Evolutionary conservation across 73 alveolate genomes (phyloP), one percentile per base, ranked within the genome.

Genomic region (Urostyla sp.): DNA sequence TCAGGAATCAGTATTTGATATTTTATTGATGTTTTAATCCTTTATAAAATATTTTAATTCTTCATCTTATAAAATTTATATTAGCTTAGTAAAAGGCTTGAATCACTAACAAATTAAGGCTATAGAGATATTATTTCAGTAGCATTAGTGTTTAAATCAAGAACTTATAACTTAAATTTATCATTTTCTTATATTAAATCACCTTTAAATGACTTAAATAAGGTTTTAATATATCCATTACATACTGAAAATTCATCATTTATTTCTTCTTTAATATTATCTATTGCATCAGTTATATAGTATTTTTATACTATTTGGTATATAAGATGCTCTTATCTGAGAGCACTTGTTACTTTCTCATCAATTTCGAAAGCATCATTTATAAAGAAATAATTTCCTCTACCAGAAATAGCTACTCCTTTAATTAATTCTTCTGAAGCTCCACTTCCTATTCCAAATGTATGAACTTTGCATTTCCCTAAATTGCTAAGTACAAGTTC

Each of bases 381-480:
- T 31, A 73, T 73, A 48, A 73, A 73, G 35, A 26, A n/a, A 35
- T 31, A 45, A 32, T 72, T 43, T 0, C 95, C 95, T 16, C 52
- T 32, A 0, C 95, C 95, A 4, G 58, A 86, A 1, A 20, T 38
- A 5, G 95, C 95, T 0, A 38, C 2, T n/a, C 51, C 83, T 36
- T 80, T 51, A 21, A 80, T 59, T 27, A 87, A 53, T 21, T 80
- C 69, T 0, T 53, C 60, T 21, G 77, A 31, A 4, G 73, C 95
- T 15, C 95, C 91, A 0, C 59, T 53, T 11, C 95, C 95, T 7
- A 87, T 59, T 0, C 95, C 95, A 24, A 87, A 72, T 23, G 85
- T 72, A 46, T 81, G 88, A 28, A 87, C 94, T 48, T 89, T 82
- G 44, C 80, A 15, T 15, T 69, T 50, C 5, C 31, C 30, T 1